Evolutionary conservation across 768 basidiomycete genomes (phyloP).

Genomic region (Leucocoprinus sp.): DNA sequence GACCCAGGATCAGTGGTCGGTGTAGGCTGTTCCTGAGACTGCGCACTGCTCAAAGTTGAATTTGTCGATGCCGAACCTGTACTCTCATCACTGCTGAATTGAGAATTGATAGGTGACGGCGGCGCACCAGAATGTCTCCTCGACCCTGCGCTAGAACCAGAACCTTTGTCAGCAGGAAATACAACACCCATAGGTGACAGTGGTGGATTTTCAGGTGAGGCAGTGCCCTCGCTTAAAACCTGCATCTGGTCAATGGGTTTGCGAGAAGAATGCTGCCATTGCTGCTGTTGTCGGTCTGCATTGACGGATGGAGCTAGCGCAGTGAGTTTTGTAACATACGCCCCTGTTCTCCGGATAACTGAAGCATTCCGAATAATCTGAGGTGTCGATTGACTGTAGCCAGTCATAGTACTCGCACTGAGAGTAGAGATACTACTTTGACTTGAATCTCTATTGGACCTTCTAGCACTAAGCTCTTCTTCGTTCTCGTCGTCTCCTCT

Average conservation of each 20-base stretch:
- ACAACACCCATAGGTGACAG: conserved; percentile 5
- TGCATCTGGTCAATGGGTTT: not conserved
- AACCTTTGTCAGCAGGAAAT: not conserved
- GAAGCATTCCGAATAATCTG: conserved; percentile 38
- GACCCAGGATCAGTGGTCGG: conserved; percentile 23
- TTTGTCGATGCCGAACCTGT: conserved; percentile 30
- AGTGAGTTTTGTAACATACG: conserved; percentile 30
- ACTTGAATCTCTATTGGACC: conserved; percentile 34
- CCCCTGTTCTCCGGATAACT: conserved; percentile 41
- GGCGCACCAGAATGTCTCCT: conserved; percentile 17
- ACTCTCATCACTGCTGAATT: conserved; percentile 37
- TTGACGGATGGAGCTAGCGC: conserved; percentile 7
- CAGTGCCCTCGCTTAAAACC: not conserved
- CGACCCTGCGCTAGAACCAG: conserved; percentile 1
- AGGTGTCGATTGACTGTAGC: conserved; percentile 24
- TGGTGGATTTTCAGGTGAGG: not conserved
- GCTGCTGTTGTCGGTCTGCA: conserved; percentile 10
- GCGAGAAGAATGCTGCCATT: not conserved
- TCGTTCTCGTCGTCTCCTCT: conserved; percentile 11
- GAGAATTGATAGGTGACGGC: conserved; percentile 42
- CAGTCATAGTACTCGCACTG: conserved; percentile 30
- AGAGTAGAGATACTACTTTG: conserved; percentile 39
- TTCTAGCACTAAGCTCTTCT: conserved; percentile 12
- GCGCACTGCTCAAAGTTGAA: conserved; percentile 27
- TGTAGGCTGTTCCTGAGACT: conserved; percentile 32